Evolutionary conservation across 768 basidiomycete species (phyloP).

Genomic region (Albatrellus ellisii): DNA sequence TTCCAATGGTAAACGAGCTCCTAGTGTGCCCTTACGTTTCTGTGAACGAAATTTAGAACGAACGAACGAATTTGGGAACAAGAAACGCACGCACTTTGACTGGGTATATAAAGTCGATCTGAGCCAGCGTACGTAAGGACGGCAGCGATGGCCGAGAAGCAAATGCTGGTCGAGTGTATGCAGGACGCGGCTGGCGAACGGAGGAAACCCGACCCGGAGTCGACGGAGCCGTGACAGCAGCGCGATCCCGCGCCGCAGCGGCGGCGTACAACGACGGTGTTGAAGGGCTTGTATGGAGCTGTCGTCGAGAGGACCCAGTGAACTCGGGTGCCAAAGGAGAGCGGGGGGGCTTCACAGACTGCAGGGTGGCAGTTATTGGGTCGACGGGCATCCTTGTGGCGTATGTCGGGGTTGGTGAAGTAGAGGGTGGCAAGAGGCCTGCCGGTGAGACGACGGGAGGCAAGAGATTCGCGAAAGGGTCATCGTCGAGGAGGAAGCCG

Average conservation of each 20-base stretch:
- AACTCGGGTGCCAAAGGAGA: slow-evolving; percentile 8
- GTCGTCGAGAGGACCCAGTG: background rate
- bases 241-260: slow-evolving; percentile 12
- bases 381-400: background rate
- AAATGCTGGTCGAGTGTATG: slow-evolving; percentile 30
- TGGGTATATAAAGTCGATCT: slow-evolving; percentile 22
- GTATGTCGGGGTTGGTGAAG: no score
- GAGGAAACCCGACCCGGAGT: no score
- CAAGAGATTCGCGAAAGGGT: slow-evolving; percentile 58
- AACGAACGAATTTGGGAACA: background rate
- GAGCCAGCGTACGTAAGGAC: slow-evolving; percentile 26
- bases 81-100: slow-evolving; percentile 21
- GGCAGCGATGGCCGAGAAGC: slow-evolving; percentile 28
- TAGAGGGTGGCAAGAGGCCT: slow-evolving; percentile 11
- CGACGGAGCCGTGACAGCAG: slow-evolving; percentile 16
- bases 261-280: slow-evolving; percentile 5
- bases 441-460: slow-evolving; percentile 14
- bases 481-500: slow-evolving; percentile 44
- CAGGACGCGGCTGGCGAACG: slow-evolving; percentile 25
- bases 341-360: slow-evolving; percentile 5
- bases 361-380: slow-evolving; percentile 1
- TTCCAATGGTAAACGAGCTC: slow-evolving; percentile 29
- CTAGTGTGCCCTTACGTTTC: slow-evolving; percentile 29
- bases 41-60: slow-evolving; percentile 12
- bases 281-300: slow-evolving; percentile 9